Percentiles rank a stretch among this genome's conserved stretches.
These are phyloP conservation scores for Nicotiana knightiana DNA, from an alignment of 257 asterid species.

Conservation along the genomic window DNA sequence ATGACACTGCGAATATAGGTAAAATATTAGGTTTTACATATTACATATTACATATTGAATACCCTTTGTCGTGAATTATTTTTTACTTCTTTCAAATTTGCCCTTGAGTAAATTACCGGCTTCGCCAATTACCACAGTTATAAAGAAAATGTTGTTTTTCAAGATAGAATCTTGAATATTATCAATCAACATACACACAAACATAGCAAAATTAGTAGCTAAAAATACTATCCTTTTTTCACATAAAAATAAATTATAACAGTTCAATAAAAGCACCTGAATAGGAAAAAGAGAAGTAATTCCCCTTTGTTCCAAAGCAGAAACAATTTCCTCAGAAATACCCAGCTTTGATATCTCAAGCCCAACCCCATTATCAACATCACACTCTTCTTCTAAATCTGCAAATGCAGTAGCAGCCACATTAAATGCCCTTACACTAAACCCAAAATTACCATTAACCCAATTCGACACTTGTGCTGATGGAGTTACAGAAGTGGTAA, in stretches of 20 bases:
- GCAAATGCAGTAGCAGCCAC: slow-evolving; percentile 55
- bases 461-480: background rate
- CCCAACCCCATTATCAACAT: slow-evolving; percentile 47
- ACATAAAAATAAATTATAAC: background rate
- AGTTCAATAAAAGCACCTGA: slow-evolving; percentile 44
- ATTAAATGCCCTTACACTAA: slow-evolving; percentile 39
- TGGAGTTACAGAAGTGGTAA: slow-evolving; percentile 13
- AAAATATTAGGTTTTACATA: no score
- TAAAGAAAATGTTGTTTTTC: no score
- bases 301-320: slow-evolving; percentile 57
- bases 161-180: background rate
- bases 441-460: background rate
- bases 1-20: no score
- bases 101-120: no score
- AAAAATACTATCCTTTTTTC: background rate
- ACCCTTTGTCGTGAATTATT: no score
- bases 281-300: slow-evolving; percentile 82
- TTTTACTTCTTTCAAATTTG: no score
- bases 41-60: no score
- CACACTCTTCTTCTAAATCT: slow-evolving; percentile 35
- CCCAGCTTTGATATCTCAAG: slow-evolving; percentile 89
- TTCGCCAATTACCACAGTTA: no score
- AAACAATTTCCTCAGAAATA: slow-evolving; percentile 53
- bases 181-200: no score
- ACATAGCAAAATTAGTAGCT: background rate